Evolutionary conservation across 2,329 filamentous ascomycete species (phyloP).

Genomic region (Fusarium transvaalense): DNA sequence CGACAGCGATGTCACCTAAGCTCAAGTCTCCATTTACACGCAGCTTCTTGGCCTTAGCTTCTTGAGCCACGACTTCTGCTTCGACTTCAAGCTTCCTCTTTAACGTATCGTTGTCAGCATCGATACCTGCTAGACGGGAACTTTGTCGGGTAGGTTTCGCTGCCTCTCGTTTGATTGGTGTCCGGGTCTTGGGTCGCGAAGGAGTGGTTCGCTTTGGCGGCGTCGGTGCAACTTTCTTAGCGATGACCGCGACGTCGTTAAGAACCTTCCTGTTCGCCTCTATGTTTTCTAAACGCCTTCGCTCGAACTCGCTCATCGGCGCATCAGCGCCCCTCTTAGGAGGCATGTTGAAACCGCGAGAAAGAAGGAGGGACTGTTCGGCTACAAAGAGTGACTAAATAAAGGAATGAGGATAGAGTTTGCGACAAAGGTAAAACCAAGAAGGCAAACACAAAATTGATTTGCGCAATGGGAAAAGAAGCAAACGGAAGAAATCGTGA

Average conservation of each 20-base stretch:
- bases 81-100: conserved; percentile 67
- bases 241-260: conserved; percentile 79
- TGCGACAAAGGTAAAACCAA: background rate
- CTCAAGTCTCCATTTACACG: conserved; percentile 71
- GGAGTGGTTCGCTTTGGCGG: conserved; percentile 57
- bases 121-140: conserved; percentile 68
- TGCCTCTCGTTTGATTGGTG: conserved; percentile 62
- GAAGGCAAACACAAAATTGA: background rate
- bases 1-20: conserved; percentile 82
- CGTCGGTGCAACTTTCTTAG: conserved; percentile 76
- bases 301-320: conserved; percentile 85
- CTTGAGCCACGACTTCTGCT: conserved; percentile 56
- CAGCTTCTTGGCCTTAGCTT: conserved; percentile 68
- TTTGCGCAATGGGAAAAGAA: conserved; percentile 11
- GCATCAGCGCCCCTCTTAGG: conserved; percentile 55
- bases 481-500: conserved; percentile 15
- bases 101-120: conserved; percentile 60
- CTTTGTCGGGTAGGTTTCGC: conserved; percentile 68
- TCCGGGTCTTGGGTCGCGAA: conserved; percentile 49
- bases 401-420: background rate
- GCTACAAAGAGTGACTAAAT: too few species aligned
- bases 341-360: conserved; percentile 53
- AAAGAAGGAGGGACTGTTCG: too few species aligned
- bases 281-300: conserved; percentile 86
- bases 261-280: conserved; percentile 85